Percentiles rank a stretch among this genome's conserved stretches.
Evolutionary conservation across 495 filamentous ascomycete genomes (phyloP).

Genomic region (Coniosporium apollinis): DNA sequence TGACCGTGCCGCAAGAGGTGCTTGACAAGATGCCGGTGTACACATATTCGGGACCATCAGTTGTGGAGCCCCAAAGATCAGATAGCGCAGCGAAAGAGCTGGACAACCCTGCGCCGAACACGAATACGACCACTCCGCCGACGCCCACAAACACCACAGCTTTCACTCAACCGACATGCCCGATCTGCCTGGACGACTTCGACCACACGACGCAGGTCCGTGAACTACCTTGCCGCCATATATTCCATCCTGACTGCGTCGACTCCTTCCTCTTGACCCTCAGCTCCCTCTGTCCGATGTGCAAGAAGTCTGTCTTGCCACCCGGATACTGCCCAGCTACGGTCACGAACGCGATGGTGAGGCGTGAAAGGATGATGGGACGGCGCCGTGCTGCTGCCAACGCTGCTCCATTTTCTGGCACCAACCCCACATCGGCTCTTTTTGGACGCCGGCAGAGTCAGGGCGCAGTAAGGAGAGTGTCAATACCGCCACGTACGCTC

Average conservation of each 20-base stretch:
- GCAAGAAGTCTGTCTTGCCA: slow-evolving; percentile 61
- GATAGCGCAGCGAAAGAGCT: too few relatives aligned
- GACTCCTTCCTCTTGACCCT: slow-evolving; percentile 54
- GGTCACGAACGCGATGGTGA: slow-evolving; percentile 73
- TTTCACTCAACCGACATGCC: slow-evolving; percentile 56
- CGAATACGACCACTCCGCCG: slow-evolving; percentile 7
- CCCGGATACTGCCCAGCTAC: slow-evolving; percentile 42
- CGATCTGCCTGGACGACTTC: slow-evolving; percentile 77
- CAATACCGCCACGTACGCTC: not conserved
- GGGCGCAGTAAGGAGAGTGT: not conserved
- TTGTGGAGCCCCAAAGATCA: too few relatives aligned
- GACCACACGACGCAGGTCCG: slow-evolving; percentile 54
- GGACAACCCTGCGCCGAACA: too few relatives aligned
- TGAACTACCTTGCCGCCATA: slow-evolving; percentile 74
- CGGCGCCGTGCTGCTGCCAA: slow-evolving; percentile 8
- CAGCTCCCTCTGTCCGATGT: slow-evolving; percentile 73
- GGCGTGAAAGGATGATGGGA: slow-evolving; percentile 39
- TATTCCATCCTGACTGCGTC: slow-evolving; percentile 82
- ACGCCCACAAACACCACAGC: slow-evolving; percentile 5
- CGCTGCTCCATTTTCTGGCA: not conserved
- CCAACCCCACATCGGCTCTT: not conserved
- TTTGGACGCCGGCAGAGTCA: not conserved
- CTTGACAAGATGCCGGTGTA: slow-evolving; percentile 59
- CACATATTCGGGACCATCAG: too few relatives aligned
- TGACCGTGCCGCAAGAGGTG: slow-evolving; percentile 50